Percentiles rank a stretch among this genome's conserved stretches.
Conservation (phyloP, 2,329 filamentous ascomycete genomes). For the Esteya vermicola region DNA sequence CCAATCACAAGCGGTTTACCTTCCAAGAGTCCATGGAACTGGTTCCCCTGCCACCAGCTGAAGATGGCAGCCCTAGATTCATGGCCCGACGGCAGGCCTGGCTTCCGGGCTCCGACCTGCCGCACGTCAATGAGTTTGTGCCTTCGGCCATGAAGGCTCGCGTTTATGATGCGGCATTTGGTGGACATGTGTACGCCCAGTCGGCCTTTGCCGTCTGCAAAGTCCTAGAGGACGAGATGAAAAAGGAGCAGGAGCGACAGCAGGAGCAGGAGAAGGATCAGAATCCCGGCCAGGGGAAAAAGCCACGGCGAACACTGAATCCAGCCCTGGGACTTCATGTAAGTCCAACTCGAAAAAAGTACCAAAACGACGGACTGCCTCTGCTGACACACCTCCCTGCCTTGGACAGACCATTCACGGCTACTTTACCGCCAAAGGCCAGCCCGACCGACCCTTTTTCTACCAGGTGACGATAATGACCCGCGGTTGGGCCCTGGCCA, state of each 20-base stretch:
- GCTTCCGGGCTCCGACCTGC: constrained; percentile 18
- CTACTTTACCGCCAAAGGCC: constrained; percentile 35
- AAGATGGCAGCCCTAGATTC: constrained; percentile 15
- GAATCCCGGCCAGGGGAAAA: too few species aligned
- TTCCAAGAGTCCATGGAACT: constrained; percentile 23
- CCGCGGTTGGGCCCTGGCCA: constrained; percentile 32
- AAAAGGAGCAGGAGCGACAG: neutral
- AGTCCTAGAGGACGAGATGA: constrained; percentile 12
- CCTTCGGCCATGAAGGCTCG: constrained; percentile 2
- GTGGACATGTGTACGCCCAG: constrained; percentile 30
- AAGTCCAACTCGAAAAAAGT: too few species aligned
- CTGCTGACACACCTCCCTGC: too few species aligned
- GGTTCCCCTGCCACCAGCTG: constrained; percentile 14
- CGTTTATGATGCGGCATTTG: constrained; percentile 18
- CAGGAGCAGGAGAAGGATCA: too few species aligned
- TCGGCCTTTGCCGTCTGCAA: constrained; percentile 22
- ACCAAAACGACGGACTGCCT: too few species aligned
- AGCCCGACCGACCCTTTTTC: constrained; percentile 35
- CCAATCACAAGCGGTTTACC: constrained; percentile 15
- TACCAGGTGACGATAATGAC: constrained; percentile 32
- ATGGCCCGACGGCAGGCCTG: constrained; percentile 21
- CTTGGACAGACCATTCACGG: constrained; percentile 35
- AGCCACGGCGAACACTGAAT: too few species aligned
- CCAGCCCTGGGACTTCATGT: constrained; percentile 21
- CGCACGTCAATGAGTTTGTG: constrained; percentile 9